Conservation (phyloP, 108 stramenopile species). For the Nitzschia palea region DNA sequence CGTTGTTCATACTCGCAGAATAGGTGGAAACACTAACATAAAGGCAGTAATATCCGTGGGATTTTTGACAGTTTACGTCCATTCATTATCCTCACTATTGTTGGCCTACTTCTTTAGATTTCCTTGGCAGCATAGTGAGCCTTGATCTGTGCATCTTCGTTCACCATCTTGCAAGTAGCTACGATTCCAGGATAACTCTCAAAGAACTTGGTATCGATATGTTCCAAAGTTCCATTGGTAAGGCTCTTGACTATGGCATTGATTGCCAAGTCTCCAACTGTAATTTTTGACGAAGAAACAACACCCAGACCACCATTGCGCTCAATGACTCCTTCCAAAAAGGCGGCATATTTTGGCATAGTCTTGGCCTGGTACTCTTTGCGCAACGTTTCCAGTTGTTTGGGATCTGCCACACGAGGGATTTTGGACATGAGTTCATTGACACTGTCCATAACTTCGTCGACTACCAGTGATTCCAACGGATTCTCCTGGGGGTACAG, state of each 20-base stretch:
- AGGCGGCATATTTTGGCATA: constrained; percentile 5
- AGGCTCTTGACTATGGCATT: neutral
- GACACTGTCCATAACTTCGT: constrained; percentile 15
- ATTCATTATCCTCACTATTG: no score
- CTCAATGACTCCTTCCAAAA: constrained; percentile 8
- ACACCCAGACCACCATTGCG: constrained; percentile 1
- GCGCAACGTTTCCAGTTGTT: neutral
- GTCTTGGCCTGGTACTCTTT: constrained; percentile 6
- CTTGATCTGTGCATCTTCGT: constrained; percentile 11
- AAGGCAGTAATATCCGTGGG: no score
- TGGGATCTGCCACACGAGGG: neutral
- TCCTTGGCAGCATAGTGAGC: constrained; percentile 14
- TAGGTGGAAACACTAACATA: no score
- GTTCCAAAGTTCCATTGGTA: neutral
- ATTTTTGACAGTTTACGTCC: no score
- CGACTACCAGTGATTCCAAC: constrained; percentile 10
- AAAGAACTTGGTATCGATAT: constrained; percentile 15
- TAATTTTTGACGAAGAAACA: neutral
- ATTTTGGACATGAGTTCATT: constrained; percentile 5
- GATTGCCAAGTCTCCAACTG: neutral
- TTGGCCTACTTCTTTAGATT: no score
- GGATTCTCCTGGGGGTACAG: constrained; percentile 14
- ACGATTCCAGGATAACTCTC: constrained; percentile 9
- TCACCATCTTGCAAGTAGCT: constrained; percentile 1
- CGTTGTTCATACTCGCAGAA: no score